phyloP scores from a whole-genome alignment of 805 yeast species.

The Saccharomyces mikatae region DNA sequence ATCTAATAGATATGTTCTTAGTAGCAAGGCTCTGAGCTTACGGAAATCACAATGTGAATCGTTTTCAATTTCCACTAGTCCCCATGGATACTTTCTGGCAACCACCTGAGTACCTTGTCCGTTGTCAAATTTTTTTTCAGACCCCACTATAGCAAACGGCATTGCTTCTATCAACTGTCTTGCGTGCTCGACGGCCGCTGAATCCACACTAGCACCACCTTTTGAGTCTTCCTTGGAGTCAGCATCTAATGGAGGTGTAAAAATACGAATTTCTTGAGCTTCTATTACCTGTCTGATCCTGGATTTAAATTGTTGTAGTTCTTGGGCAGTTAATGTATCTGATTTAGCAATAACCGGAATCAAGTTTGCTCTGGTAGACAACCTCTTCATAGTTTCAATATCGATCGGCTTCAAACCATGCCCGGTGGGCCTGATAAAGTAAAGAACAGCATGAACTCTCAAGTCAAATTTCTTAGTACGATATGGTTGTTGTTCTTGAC shows the following conservation, averaged over 20 bases:
- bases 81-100: constrained; percentile 90
- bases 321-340: constrained; percentile 72
- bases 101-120: constrained; percentile 56
- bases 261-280: constrained; percentile 74
- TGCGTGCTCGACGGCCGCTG: constrained; percentile 70
- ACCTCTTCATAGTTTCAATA: constrained; percentile 77
- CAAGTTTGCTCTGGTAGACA: constrained; percentile 72
- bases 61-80: constrained; percentile 79
- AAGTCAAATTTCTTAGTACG: constrained; percentile 62
- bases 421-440: constrained; percentile 87
- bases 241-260: constrained; percentile 70
- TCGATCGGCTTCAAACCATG: constrained; percentile 83
- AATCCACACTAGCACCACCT: constrained; percentile 34
- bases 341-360: constrained; percentile 85
- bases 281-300: constrained; percentile 77
- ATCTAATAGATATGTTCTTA: constrained; percentile 80
- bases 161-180: constrained; percentile 71
- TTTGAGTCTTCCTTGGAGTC: constrained; percentile 5
- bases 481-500: constrained; percentile 86
- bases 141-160: constrained; percentile 82
- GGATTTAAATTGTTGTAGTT: constrained; percentile 58
- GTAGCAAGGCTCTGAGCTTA: constrained; percentile 65
- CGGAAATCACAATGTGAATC: constrained; percentile 80
- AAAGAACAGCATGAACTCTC: constrained; percentile 84
- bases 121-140: constrained; percentile 62